Evolutionary conservation across 768 basidiomycete genomes (phyloP), one percentile per base, ranked within the genome.

Genomic region (Scleroderma bovista): DNA sequence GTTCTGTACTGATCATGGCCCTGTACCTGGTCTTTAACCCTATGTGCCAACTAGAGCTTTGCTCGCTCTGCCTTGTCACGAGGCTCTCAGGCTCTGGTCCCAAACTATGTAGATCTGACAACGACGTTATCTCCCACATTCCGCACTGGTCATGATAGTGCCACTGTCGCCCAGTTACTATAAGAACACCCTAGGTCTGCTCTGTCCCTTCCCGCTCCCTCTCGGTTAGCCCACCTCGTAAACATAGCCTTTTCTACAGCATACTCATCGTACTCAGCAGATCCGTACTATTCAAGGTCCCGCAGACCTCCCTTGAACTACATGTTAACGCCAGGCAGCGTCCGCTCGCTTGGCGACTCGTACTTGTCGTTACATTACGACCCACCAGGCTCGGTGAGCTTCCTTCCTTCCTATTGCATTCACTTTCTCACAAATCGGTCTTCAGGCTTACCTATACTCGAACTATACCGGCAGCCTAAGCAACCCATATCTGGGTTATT

Each of bases 361-460:
- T 66, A 69, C 32, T 68, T 22, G 22, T 60, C 63, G 29, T 62
- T 69, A 15, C 78, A 81, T 59, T 64, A 69, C 7, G 73, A 78
- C 7, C 67, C 71, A 40, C 52, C 70, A 19, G 53, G 64, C 26
- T 68, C 77, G 43, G 80, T 79, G 55, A 56, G 71, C 61, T 51
- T 9, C 39, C 22, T 13, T 31, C 22, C 45, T 23, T 36, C 34
- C 23, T 7, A 36, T 52, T 17, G 37, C 32, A 24, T 5, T 33
- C 12, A 46, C 24, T 31, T 46, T 23, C 49, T 34, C 45, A 61
- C 37, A 5, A 38, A 17, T n/a, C 3, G 44, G 33, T 33, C 17
- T 23, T n/a, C 39, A 63, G 67, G 59, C 69, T 34, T 73, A 73
- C 46, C 67, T 70, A 3, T 81, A 81, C 59, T 71, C 73, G 8